Conservation (phyloP, 805 yeast species). For the Brettanomyces anomalus region DNA sequence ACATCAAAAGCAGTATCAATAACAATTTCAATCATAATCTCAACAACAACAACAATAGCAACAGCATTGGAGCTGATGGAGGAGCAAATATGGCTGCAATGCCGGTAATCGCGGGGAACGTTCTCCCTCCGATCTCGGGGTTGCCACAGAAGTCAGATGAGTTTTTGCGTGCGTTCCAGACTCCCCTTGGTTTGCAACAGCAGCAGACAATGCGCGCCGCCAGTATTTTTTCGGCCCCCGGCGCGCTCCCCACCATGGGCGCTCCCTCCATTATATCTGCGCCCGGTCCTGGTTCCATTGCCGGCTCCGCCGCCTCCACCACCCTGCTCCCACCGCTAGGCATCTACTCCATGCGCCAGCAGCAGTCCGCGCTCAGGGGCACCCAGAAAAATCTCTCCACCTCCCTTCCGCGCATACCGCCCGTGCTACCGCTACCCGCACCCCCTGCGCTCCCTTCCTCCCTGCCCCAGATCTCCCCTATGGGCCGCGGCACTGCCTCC, state of each 20-base stretch:
- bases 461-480: not conserved
- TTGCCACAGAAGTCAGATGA: not conserved
- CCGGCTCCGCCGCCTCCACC: not conserved
- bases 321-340: not conserved
- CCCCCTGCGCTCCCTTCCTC: not conserved
- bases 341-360: constrained; percentile 2
- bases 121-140: not conserved
- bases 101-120: not conserved
- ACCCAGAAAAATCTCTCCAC: too few relatives aligned
- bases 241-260: not conserved
- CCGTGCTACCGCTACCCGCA: not conserved
- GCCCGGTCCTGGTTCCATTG: not conserved
- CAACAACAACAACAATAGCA: not conserved
- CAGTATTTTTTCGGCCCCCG: not conserved
- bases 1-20: not conserved
- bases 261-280: not conserved
- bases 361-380: constrained; percentile 2
- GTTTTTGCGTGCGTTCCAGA: not conserved
- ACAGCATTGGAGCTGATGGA: not conserved
- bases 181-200: not conserved
- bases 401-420: not conserved
- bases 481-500: not conserved
- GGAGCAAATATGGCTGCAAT: not conserved
- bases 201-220: not conserved
- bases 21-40: not conserved